These are phyloP conservation scores for Dalbergia cultrata DNA, from an alignment of 306 rosid species.

Conservation along the genomic window DNA sequence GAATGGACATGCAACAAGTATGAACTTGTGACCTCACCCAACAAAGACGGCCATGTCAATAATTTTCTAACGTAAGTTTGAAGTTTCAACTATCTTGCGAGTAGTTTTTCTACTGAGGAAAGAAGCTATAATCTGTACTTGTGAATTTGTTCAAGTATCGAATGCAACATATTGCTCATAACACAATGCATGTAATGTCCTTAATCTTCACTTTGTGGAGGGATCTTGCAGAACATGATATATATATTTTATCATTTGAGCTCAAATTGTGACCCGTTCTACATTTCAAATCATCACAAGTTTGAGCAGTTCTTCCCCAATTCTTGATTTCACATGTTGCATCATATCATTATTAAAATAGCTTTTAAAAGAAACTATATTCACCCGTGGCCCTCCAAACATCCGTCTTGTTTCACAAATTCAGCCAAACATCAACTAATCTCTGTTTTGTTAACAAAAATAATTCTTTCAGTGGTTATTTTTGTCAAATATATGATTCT, in stretches of 20 bases:
- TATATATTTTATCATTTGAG: conserved; percentile 4
- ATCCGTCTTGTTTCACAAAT: too few species aligned
- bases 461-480: too few species aligned
- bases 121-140: background rate
- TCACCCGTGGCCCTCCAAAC: too few species aligned
- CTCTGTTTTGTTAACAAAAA: too few species aligned
- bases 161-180: conserved; percentile 10
- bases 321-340: conserved; percentile 38
- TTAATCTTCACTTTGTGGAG: conserved; percentile 10
- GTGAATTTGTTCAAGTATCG: conserved; percentile 12
- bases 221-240: conserved; percentile 10
- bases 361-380: too few species aligned
- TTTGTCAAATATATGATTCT: too few species aligned
- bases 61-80: conserved; percentile 72
- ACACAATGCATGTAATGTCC: background rate
- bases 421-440: too few species aligned
- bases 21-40: conserved; percentile 66
- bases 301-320: conserved; percentile 14
- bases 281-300: conserved; percentile 9
- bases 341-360: too few species aligned
- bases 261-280: background rate
- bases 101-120: background rate
- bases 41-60: conserved; percentile 91
- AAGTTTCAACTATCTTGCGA: conserved; percentile 17
- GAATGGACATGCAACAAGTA: conserved; percentile 69